A percentile compares a stretch with the other conserved stretches of the same genome.
Conservation (phyloP, 495 filamentous ascomycete species). For the Lepidopterella palustris region DNA sequence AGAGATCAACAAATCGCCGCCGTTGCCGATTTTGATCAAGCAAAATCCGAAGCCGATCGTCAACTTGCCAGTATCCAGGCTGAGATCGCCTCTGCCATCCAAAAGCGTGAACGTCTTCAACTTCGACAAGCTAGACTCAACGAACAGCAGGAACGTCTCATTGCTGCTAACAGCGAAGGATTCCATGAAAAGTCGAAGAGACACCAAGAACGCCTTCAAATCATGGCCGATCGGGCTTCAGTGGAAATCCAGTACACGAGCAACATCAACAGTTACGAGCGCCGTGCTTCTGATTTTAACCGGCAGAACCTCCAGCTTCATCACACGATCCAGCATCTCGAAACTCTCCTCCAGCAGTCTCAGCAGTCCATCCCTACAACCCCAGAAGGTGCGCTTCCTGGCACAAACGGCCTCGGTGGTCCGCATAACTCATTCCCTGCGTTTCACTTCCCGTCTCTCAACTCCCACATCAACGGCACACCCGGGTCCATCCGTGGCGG, state of each 20-base stretch:
- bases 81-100: slow-evolving; percentile 59
- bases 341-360: slow-evolving; percentile 19
- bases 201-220: slow-evolving; percentile 58
- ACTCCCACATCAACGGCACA: slow-evolving; percentile 16
- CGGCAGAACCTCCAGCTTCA: slow-evolving; percentile 10
- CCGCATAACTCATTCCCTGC: slow-evolving; percentile 24
- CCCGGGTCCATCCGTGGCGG: slow-evolving; percentile 25
- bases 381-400: slow-evolving; percentile 34
- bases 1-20: slow-evolving; percentile 55
- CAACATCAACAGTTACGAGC: slow-evolving; percentile 33
- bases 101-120: slow-evolving; percentile 72
- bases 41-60: slow-evolving; percentile 57
- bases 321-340: slow-evolving; percentile 25
- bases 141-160: slow-evolving; percentile 70
- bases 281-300: slow-evolving; percentile 19
- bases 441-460: slow-evolving; percentile 32
- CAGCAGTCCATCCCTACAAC: slow-evolving; percentile 29
- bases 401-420: slow-evolving; percentile 17
- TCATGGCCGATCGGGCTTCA: slow-evolving; percentile 57
- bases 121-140: slow-evolving; percentile 68
- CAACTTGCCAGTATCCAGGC: slow-evolving; percentile 57
- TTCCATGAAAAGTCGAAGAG: slow-evolving; percentile 68
- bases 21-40: slow-evolving; percentile 53
- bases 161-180: slow-evolving; percentile 67
- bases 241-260: slow-evolving; percentile 44